Evolutionary conservation across 768 basidiomycete species (phyloP), one percentile per base, ranked within the genome.

Genomic region (Suillus americanus): DNA sequence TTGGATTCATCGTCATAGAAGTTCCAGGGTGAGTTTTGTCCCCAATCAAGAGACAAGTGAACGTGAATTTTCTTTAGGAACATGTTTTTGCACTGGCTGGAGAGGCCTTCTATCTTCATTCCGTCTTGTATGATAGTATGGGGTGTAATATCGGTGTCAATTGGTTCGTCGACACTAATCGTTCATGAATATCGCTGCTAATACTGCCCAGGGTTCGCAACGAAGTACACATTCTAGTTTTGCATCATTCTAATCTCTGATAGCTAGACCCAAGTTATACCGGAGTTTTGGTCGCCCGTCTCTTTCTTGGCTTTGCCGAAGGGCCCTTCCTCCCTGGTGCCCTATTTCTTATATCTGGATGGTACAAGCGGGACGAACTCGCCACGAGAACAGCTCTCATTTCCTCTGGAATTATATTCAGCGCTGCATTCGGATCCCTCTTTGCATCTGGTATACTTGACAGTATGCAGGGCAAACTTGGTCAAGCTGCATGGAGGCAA

Each of bases 381-480:
- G 20, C 20, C n/a, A 12, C 3, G 45, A 46, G 79, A 10, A 74
- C 72, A 20, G 76, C 79, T 16, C 68, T 79, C 61, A 70, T 77
- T 14, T 77, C 73, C 62, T 77, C 73, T 64, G 77, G 79, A 28
- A 78, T 77, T 64, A 67, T 82, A 13, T 76, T 82, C 56, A 75
- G 74, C 9, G 82, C 83, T 72, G 83, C 81, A 5, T 81, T 82
- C 64, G 81, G 82, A 0, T 76, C 80, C 5, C 69, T 83, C n/a
- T 74, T 84, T 35, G 79, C 81, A 13, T 78, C 81, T 41, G 81
- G 79, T 16, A 80, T 83, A 40, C 75, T 83, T 30, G 68, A 68
- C n/a, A 72, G 73, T 3, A 80, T 85, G 78, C 20, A 46, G 4
- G 20, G n/a, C n/a, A 23, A 23, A 46, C 45, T 46, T 46, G 45